These are phyloP conservation scores for Xylaria curta DNA, from an alignment of 495 filamentous ascomycete genomes.

Conservation along the genomic window DNA sequence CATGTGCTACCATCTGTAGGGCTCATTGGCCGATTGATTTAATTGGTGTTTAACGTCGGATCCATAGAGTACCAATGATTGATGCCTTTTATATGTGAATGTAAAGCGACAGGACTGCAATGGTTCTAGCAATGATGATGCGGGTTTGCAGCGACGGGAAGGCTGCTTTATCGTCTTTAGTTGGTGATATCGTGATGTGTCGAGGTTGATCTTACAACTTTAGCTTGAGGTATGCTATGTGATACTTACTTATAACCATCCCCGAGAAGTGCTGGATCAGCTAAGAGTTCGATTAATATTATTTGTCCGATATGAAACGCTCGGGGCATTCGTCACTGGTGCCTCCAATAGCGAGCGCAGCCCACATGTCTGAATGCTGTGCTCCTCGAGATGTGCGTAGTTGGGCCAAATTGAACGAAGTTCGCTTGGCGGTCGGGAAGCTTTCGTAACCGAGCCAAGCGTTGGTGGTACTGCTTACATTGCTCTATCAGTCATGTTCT, in stretches of 20 bases:
- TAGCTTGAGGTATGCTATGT: not conserved
- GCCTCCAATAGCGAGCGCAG: not conserved
- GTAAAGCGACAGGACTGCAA: not conserved
- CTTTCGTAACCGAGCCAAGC: not conserved
- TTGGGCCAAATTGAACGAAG: not conserved
- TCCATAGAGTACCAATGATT: not conserved
- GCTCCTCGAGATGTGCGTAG: not conserved
- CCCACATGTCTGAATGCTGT: conserved; percentile 1
- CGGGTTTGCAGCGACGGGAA: not conserved
- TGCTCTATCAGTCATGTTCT: not conserved
- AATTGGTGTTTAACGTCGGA: conserved; percentile 4
- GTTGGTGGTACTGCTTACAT: not conserved
- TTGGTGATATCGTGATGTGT: not conserved
- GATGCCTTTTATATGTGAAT: not conserved
- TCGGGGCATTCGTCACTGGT: not conserved
- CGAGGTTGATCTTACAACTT: conserved; percentile 8
- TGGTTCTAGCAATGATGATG: not conserved
- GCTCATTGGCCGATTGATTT: not conserved
- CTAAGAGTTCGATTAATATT: not conserved
- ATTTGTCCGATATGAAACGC: not conserved
- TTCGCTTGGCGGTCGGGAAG: conserved; percentile 2
- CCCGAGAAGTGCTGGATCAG: not conserved
- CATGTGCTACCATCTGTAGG: conserved; percentile 6
- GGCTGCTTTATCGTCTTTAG: not conserved
- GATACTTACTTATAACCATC: not conserved